These are phyloP conservation scores for Camelina sativa DNA, from an alignment of 345 rosid species.

Conservation along the genomic window DNA sequence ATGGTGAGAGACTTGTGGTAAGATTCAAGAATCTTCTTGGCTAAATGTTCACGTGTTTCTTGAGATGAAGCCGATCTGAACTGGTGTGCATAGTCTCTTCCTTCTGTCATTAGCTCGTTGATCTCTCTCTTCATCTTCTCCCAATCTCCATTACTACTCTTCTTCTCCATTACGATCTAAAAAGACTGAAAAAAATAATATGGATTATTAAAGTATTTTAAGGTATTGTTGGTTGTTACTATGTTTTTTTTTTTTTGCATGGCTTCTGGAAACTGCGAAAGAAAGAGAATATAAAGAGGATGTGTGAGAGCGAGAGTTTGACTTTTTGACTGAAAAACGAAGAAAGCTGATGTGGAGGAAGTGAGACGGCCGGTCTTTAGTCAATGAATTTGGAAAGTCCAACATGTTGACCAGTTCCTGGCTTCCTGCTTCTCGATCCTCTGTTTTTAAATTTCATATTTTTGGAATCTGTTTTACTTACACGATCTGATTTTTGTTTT, in stretches of 20 bases:
- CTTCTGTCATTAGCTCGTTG: conserved; percentile 59
- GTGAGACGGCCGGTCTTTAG: conserved; percentile 45
- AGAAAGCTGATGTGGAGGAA: conserved; percentile 38
- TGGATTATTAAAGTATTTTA: neutral
- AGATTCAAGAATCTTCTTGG: conserved; percentile 59
- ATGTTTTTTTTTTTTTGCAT: conserved; percentile 41
- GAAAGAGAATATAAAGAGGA: conserved; percentile 31
- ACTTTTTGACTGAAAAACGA: conserved; percentile 40
- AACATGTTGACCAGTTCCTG: conserved; percentile 42
- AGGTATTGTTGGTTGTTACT: neutral
- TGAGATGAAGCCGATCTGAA: conserved; percentile 52
- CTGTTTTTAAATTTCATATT: conserved; percentile 3
- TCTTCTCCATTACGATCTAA: conserved; percentile 40
- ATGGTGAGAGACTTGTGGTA: conserved; percentile 66
- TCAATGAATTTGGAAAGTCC: conserved; percentile 48
- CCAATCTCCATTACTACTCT: conserved; percentile 55
- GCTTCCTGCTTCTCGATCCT: conserved; percentile 34
- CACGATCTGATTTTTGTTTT: neutral
- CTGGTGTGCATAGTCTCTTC: conserved; percentile 65
- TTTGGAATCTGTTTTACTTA: neutral
- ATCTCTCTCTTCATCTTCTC: conserved; percentile 56
- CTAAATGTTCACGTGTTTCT: conserved; percentile 54
- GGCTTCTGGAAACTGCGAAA: conserved; percentile 34
- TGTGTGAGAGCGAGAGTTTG: conserved; percentile 36
- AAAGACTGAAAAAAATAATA: neutral